Percentiles rank a stretch among this genome's conserved stretches.
These are phyloP conservation scores for Colletotrichum sp. DNA, from an alignment of 2,329 filamentous ascomycete genomes.

Conservation along the genomic window DNA sequence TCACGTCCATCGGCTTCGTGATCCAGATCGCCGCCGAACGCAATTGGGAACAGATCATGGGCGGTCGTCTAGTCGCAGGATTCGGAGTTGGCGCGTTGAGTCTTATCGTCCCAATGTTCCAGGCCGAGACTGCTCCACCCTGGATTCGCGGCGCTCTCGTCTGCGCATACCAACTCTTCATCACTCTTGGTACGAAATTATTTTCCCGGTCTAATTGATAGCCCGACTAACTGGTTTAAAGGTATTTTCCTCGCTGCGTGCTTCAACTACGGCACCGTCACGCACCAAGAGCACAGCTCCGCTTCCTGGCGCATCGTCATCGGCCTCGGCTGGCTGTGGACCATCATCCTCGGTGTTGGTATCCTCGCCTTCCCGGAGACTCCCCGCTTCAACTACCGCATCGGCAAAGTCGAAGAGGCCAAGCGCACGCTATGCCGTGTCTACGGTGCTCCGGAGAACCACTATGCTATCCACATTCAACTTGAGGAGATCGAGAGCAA, in stretches of 20 bases:
- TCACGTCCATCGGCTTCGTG: slow-evolving; percentile 70
- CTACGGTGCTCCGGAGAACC: slow-evolving; percentile 48
- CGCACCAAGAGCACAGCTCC: slow-evolving; percentile 47
- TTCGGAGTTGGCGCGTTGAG: slow-evolving; percentile 71
- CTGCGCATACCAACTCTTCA: slow-evolving; percentile 73
- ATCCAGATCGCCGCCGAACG: slow-evolving; percentile 63
- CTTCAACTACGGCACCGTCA: slow-evolving; percentile 63
- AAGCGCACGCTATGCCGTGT: slow-evolving; percentile 52
- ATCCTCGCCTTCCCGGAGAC: slow-evolving; percentile 59
- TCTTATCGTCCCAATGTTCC: slow-evolving; percentile 74
- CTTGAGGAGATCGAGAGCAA: slow-evolving; percentile 60
- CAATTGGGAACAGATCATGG: slow-evolving; percentile 69
- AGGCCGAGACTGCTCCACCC: slow-evolving; percentile 72
- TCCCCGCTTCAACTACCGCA: slow-evolving; percentile 55
- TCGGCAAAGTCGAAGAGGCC: slow-evolving; percentile 51
- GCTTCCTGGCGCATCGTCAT: slow-evolving; percentile 67
- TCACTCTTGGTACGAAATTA: slow-evolving; percentile 72
- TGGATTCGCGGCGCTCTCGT: slow-evolving; percentile 72
- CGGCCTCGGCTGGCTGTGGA: slow-evolving; percentile 57
- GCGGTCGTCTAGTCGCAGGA: slow-evolving; percentile 69
- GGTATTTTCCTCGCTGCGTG: slow-evolving; percentile 28
- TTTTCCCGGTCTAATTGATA: slow-evolving; percentile 46
- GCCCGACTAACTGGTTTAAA: background rate
- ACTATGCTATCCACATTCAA: slow-evolving; percentile 51
- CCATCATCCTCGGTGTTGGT: slow-evolving; percentile 50